phyloP scores from a whole-genome alignment of 2,329 filamentous ascomycete species.

The Lachnum nothofagi region DNA sequence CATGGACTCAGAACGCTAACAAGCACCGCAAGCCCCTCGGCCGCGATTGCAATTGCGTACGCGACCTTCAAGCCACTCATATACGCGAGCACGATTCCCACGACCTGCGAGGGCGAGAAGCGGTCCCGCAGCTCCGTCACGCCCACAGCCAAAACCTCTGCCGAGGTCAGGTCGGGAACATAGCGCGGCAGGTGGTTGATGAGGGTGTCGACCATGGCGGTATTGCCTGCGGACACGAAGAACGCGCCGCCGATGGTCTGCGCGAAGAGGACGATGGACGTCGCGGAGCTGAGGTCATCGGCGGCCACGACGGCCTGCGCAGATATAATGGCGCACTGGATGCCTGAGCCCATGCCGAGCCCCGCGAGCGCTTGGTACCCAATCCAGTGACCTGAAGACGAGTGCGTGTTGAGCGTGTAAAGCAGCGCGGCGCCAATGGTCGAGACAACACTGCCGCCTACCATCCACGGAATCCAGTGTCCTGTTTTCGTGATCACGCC shows the following conservation, averaged over 20 bases:
- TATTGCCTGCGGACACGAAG: slow-evolving; percentile 42
- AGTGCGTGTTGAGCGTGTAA: slow-evolving; percentile 26
- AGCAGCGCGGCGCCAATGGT: slow-evolving; percentile 32
- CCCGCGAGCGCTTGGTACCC: slow-evolving; percentile 20
- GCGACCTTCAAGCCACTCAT: slow-evolving; percentile 57
- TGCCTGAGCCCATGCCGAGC: slow-evolving; percentile 5
- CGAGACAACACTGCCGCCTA: slow-evolving; percentile 27
- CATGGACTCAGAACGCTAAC: no score
- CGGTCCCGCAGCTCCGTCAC: slow-evolving; percentile 50
- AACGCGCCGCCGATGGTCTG: slow-evolving; percentile 46
- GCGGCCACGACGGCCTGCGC: slow-evolving; percentile 31
- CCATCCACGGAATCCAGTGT: slow-evolving; percentile 13
- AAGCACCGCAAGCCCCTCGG: no score
- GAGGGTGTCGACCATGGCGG: slow-evolving; percentile 42
- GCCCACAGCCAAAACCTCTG: slow-evolving; percentile 38
- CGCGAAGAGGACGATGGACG: slow-evolving; percentile 35
- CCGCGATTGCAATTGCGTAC: slow-evolving; percentile 42
- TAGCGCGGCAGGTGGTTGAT: slow-evolving; percentile 31
- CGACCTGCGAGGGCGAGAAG: slow-evolving; percentile 44
- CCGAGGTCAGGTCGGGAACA: slow-evolving; percentile 36
- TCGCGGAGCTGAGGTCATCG: slow-evolving; percentile 8
- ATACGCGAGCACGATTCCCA: slow-evolving; percentile 53
- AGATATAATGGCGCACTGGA: slow-evolving; percentile 39
- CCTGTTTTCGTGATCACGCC: slow-evolving; percentile 36
- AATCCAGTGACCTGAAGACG: slow-evolving; percentile 13